Evolutionary conservation across 2,329 filamentous ascomycete genomes (phyloP).

Genomic region (Aspergillus nomiae): DNA sequence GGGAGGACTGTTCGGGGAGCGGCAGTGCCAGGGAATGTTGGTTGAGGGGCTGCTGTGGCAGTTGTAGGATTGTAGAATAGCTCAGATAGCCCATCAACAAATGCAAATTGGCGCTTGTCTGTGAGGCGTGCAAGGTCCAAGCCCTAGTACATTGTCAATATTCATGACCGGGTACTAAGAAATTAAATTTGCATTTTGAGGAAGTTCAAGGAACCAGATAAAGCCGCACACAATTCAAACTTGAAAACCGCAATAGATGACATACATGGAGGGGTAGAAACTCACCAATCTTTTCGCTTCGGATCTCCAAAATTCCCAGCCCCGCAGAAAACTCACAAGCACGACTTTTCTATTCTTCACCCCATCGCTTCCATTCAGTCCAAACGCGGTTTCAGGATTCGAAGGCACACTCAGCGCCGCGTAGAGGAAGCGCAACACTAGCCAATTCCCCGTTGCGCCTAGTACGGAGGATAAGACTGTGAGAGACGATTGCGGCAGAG

Average conservation of each 20-base stretch:
- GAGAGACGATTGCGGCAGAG: conserved; percentile 39
- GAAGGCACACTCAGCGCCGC: conserved; percentile 42
- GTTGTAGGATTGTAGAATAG: conserved; percentile 49
- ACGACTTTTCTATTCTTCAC: conserved; percentile 58
- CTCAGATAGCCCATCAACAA: conserved; percentile 72
- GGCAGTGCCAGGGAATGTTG: conserved; percentile 16
- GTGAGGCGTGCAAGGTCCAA: conserved; percentile 67
- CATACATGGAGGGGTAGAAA: conserved; percentile 2
- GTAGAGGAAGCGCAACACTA: conserved; percentile 55
- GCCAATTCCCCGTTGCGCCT: conserved; percentile 58
- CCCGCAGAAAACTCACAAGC: conserved; percentile 80
- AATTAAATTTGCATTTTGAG: background rate
- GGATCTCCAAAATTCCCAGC: conserved; percentile 75
- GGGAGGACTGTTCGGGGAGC: conserved; percentile 29
- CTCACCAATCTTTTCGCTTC: conserved; percentile 68
- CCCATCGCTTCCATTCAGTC: conserved; percentile 29
- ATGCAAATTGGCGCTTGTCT: conserved; percentile 64
- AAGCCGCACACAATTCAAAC: background rate
- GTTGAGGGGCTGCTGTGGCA: conserved; percentile 16
- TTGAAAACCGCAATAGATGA: too few relatives aligned
- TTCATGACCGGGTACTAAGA: background rate
- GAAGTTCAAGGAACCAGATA: background rate
- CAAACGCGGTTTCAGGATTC: conserved; percentile 20
- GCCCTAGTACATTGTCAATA: conserved; percentile 51
- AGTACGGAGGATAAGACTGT: conserved; percentile 48